A percentile compares a stretch with the other conserved stretches of the same genome.
Conservation (phyloP, 306 rosid species). For the Begonia peltatifolia region DNA sequence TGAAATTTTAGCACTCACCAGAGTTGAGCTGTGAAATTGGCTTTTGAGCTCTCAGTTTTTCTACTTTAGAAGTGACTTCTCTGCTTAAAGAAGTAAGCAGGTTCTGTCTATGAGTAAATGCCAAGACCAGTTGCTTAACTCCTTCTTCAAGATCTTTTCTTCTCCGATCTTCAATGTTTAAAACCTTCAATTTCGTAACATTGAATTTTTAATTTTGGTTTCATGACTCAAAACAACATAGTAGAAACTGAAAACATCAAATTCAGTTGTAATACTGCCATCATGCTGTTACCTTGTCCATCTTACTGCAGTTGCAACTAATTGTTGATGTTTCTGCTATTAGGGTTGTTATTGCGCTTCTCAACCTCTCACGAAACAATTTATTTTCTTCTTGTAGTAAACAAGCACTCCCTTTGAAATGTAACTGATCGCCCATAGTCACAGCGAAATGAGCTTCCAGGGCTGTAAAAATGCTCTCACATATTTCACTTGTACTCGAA, state of each 20-base stretch:
- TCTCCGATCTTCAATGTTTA: conserved; percentile 43
- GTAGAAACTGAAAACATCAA: conserved; percentile 39
- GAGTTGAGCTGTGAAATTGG: conserved; percentile 32
- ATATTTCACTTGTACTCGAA: conserved; percentile 53
- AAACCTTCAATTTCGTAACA: conserved; percentile 59
- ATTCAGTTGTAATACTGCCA: conserved; percentile 10
- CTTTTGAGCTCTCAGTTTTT: conserved; percentile 33
- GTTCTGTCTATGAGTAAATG: conserved; percentile 53
- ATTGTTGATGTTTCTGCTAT: conserved; percentile 28
- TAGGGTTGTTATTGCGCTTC: conserved; percentile 33
- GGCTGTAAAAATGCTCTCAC: conserved; percentile 38
- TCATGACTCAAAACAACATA: conserved; percentile 44
- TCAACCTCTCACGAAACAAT: conserved; percentile 37
- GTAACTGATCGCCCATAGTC: conserved; percentile 20
- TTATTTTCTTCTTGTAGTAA: conserved; percentile 35
- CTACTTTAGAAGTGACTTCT: conserved; percentile 42
- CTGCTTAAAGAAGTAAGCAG: conserved; percentile 40
- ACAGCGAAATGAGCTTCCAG: conserved; percentile 40
- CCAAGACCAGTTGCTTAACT: conserved; percentile 46
- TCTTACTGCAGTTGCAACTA: conserved; percentile 27
- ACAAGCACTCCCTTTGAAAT: conserved; percentile 20
- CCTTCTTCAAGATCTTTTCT: conserved; percentile 69
- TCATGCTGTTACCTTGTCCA: conserved; percentile 36
- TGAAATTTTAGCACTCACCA: conserved; percentile 19
- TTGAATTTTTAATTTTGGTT: conserved; percentile 28